A percentile compares a stretch with the other conserved stretches of the same genome.
phyloP scores from a whole-genome alignment of 2,329 filamentous ascomycete genomes.

The Ophioceras dolichostomum region DNA sequence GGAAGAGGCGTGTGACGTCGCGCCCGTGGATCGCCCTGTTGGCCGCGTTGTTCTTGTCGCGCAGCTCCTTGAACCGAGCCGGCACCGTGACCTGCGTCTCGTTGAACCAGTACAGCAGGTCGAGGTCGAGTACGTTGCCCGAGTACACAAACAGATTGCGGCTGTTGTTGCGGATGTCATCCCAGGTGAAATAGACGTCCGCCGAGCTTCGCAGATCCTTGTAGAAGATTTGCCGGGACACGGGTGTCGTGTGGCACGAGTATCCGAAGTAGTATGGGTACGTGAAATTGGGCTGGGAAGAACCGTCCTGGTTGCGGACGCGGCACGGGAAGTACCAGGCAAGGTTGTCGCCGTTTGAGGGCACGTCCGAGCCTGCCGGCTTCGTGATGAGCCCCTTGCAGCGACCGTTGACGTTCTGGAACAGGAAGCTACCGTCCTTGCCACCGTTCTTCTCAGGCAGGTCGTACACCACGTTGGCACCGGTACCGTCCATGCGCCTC shows the following conservation, averaged over 20 bases:
- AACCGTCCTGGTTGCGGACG: constrained; percentile 88
- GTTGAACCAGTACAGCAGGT: constrained; percentile 87
- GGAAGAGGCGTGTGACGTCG: constrained; percentile 82
- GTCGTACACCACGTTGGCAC: constrained; percentile 77
- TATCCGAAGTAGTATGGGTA: constrained; percentile 72
- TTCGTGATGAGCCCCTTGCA: constrained; percentile 84
- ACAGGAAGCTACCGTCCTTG: constrained; percentile 92
- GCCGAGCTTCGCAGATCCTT: constrained; percentile 51
- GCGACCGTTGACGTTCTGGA: constrained; percentile 95
- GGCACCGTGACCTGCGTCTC: constrained; percentile 65
- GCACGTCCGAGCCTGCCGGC: constrained; percentile 61
- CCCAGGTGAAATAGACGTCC: constrained; percentile 94
- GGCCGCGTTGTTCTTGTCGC: constrained; percentile 46
- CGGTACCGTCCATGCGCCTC: constrained; percentile 27
- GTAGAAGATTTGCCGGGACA: constrained; percentile 66
- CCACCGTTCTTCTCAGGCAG: constrained; percentile 71
- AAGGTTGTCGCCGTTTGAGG: constrained; percentile 63
- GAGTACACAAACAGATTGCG: constrained; percentile 93
- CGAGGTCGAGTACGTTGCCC: constrained; percentile 80
- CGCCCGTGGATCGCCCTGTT: constrained; percentile 62
- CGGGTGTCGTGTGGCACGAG: constrained; percentile 68
- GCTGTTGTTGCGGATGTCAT: constrained; percentile 77
- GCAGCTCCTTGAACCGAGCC: constrained; percentile 65
- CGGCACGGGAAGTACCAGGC: constrained; percentile 97
- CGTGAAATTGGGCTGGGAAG: constrained; percentile 61